Base-by-base conservation (phyloP, 495 filamentous ascomycete genomes). In the Parachaetomium inaequale region DNA sequence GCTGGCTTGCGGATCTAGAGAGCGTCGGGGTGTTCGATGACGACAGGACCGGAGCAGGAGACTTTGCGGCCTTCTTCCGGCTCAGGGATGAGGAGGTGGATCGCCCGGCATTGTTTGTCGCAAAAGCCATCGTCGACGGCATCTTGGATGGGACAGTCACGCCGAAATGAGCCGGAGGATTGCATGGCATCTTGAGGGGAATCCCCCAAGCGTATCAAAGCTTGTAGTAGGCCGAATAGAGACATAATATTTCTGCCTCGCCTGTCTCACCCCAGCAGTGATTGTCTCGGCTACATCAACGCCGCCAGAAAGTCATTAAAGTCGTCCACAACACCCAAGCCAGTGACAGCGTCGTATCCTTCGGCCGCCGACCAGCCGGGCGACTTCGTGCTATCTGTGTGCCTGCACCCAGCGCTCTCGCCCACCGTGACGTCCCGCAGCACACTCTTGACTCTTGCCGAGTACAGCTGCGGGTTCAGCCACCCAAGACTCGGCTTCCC, bases 331-430 rank as follows among this genome's bases (percentile, higher is more conserved):
- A 70, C 70, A 1, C 76, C 76, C 7, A 79, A 59, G 2, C 76
- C 76, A 2, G 76, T 77, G 15, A 77, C 67, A n/a, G 57, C 62
- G 59, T 79, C 75, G 23, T 68, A 79, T 0, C 76, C 76, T 51
- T 60, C 43, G 12, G 29, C 59, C n/a, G 73, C 72, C 58, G 68
- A 42, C 75, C 75, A 79, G 3, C 76, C 76, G 1, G 19, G 21
- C 7, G 53, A 15, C 31, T 17, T 56, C 0, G 49, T 65, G 0
- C 64, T 63, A 15, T 69, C 74, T 2, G 66, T 54, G 43, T 75
- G 77, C 1, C 58, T 43, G 50, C 76, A 79, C 21, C 70, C 69
- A 25, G 64, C 59, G 52, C 76, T 79, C 45, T 59, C 50, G 0
- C 77, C 77, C 11, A 40, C 45, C 21, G 56, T 61, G 10, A 79